These are phyloP conservation scores for Cyclocybe cylindracea DNA, from an alignment of 768 basidiomycete species.

Conservation along the genomic window DNA sequence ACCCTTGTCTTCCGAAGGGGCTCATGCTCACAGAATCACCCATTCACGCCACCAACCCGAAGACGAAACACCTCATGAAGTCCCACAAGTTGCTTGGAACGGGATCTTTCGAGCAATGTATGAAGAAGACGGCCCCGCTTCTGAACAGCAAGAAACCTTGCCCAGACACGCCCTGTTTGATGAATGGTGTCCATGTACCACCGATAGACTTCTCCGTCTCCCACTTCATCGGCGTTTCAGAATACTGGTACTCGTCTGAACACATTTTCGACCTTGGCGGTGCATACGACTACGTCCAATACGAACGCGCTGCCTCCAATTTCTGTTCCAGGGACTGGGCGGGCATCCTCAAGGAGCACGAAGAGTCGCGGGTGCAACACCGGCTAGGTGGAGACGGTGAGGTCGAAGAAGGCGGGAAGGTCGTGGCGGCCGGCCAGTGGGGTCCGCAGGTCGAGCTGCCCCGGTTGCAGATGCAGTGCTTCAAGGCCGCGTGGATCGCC, in stretches of 20 bases:
- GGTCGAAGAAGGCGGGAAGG: constrained; percentile 56
- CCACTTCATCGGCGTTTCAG: constrained; percentile 95
- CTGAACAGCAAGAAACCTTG: constrained; percentile 87
- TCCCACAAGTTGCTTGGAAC: constrained; percentile 76
- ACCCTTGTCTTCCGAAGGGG: constrained; percentile 89
- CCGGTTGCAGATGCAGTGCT: constrained; percentile 95
- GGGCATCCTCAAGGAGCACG: constrained; percentile 70
- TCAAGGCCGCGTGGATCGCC: constrained; percentile 98
- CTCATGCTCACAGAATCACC: constrained; percentile 63
- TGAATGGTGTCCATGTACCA: constrained; percentile 93
- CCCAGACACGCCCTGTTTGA: constrained; percentile 82
- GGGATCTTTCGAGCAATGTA: constrained; percentile 87
- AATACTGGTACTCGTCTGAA: constrained; percentile 99
- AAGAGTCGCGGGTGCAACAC: constrained; percentile 47
- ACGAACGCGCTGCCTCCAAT: constrained; percentile 86
- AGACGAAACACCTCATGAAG: constrained; percentile 45
- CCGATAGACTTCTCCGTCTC: constrained; percentile 92
- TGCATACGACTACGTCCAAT: constrained; percentile 94
- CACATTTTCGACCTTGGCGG: constrained; percentile 95
- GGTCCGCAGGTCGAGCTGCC: constrained; percentile 75
- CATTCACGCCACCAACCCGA: constrained; percentile 37
- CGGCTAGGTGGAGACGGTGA: constrained; percentile 66
- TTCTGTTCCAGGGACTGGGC: constrained; percentile 86
- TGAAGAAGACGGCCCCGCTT: constrained; percentile 69
- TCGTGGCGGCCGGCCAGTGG: constrained; percentile 71